Conservation (phyloP, 2,329 filamentous ascomycete genomes). For the Cadophora luteo-olivacea region DNA sequence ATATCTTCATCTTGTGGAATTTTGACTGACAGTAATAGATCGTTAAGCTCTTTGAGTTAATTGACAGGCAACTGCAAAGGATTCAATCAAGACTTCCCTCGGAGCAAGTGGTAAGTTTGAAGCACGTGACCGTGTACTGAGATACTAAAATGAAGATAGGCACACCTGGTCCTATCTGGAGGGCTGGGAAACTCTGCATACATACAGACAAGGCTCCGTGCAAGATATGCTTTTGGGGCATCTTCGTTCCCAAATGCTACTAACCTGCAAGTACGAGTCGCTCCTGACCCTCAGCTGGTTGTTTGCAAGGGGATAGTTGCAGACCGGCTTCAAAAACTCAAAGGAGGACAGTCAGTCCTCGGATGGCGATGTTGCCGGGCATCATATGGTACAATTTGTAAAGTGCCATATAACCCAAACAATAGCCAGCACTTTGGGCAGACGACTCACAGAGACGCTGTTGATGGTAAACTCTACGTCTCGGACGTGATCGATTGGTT, state of each 20-base stretch:
- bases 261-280: conserved; percentile 28
- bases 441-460: conserved; percentile 21
- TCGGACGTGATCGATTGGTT: conserved; percentile 29
- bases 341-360: conserved; percentile 26
- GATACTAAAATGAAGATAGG: conserved; percentile 30
- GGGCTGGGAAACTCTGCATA: conserved; percentile 52
- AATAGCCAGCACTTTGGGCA: conserved; percentile 26
- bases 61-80: conserved; percentile 29
- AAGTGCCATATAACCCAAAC: conserved; percentile 22
- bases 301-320: conserved; percentile 36
- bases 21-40: conserved; percentile 20
- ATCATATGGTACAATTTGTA: conserved; percentile 29
- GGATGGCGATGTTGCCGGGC: conserved; percentile 29
- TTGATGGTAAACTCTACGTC: conserved; percentile 32
- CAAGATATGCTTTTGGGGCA: conserved; percentile 37
- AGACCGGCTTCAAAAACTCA: conserved; percentile 30
- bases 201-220: conserved; percentile 46
- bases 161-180: conserved; percentile 50
- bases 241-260: conserved; percentile 25
- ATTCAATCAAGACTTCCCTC: conserved; percentile 23
- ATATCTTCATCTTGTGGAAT: neutral
- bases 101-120: conserved; percentile 27
- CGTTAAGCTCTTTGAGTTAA: conserved; percentile 28
- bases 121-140: neutral
- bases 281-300: conserved; percentile 34